Evolutionary conservation across 2,329 filamentous ascomycete genomes (phyloP).

Genomic region (Aureobasidium musti): DNA sequence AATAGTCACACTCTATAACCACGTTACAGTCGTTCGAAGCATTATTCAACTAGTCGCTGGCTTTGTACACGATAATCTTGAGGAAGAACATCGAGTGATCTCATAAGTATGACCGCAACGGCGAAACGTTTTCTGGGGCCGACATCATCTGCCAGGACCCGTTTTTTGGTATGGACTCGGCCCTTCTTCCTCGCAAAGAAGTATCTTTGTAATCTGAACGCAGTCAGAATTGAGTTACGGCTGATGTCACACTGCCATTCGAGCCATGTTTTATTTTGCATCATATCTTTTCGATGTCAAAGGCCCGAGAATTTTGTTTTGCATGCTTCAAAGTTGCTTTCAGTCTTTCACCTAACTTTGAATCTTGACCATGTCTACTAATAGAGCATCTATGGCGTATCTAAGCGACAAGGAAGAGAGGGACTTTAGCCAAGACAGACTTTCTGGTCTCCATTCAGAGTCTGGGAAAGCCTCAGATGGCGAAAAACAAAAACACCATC

Average conservation of each 20-base stretch:
- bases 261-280: conserved; percentile 1
- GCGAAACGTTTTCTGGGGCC: not conserved
- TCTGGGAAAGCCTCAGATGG: not conserved
- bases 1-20: not conserved
- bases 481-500: not conserved
- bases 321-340: not conserved
- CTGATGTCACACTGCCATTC: conserved; percentile 10
- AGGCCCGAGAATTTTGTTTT: not conserved
- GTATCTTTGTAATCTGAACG: conserved; percentile 5
- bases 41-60: not conserved
- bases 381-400: not conserved
- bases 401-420: not conserved
- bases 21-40: not conserved
- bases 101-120: not conserved
- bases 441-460: no score
- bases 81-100: not conserved
- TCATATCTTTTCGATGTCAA: not conserved
- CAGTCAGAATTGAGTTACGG: not conserved
- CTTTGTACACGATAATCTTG: not conserved
- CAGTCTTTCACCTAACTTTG: not conserved
- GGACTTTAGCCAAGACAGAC: not conserved
- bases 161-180: conserved; percentile 5
- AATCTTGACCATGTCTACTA: not conserved
- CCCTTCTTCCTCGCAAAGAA: conserved; percentile 7
- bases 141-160: not conserved